These are phyloP conservation scores for Leptographium flavum DNA, from an alignment of 2,329 filamentous ascomycete species.

Conservation along the genomic window DNA sequence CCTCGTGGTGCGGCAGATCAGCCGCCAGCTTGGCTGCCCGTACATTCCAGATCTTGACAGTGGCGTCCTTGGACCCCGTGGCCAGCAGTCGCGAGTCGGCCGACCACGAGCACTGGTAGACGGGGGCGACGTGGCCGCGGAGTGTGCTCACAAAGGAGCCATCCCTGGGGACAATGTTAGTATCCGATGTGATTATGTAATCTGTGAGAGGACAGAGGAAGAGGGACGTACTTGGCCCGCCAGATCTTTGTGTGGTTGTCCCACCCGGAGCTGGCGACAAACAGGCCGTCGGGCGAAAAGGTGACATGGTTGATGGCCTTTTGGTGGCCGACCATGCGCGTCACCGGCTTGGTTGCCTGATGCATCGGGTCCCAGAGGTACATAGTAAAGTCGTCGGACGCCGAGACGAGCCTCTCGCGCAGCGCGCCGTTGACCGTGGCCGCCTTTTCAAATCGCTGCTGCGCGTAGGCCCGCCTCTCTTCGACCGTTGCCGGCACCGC, in stretches of 20 bases:
- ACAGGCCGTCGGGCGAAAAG: conserved; percentile 77
- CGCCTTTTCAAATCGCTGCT: conserved; percentile 72
- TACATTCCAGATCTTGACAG: conserved; percentile 90
- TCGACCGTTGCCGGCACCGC: conserved; percentile 52
- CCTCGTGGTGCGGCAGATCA: conserved; percentile 79
- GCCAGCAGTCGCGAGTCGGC: conserved; percentile 83
- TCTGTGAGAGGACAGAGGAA: neutral
- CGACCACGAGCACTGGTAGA: conserved; percentile 87
- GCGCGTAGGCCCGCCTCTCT: conserved; percentile 60
- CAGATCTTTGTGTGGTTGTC: conserved; percentile 94
- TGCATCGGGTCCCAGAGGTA: conserved; percentile 80
- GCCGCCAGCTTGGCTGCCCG: conserved; percentile 63
- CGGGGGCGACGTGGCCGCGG: conserved; percentile 74
- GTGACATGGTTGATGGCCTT: conserved; percentile 94
- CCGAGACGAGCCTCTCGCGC: conserved; percentile 74
- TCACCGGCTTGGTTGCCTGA: conserved; percentile 65
- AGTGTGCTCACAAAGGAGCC: conserved; percentile 75
- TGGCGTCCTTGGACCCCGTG: conserved; percentile 81
- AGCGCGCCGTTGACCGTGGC: conserved; percentile 62
- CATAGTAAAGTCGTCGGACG: conserved; percentile 83
- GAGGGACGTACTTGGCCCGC: conserved; percentile 52
- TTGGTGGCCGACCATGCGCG: conserved; percentile 83
- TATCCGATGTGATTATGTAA: neutral
- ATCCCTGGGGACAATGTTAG: conserved; percentile 29
- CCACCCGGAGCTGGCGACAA: conserved; percentile 80